phyloP scores from a whole-genome alignment of 1,284 basidiomycete genomes.

The Pseudozyma pruni region DNA sequence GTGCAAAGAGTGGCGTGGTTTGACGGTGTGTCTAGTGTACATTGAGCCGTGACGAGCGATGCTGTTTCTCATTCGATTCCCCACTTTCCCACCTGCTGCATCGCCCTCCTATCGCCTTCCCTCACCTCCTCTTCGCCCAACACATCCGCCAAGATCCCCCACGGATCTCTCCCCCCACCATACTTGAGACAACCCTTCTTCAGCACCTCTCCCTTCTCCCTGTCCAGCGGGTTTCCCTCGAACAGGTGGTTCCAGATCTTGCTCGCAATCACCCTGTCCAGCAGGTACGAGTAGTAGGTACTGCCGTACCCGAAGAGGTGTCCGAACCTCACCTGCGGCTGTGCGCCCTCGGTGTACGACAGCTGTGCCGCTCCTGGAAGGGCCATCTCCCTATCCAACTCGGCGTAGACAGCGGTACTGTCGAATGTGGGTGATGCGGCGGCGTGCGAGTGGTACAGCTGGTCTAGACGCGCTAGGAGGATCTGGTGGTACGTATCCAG shows the following conservation, averaged over 20 bases:
- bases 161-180: constrained; percentile 92
- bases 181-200: constrained; percentile 80
- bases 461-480: constrained; percentile 87
- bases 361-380: constrained; percentile 27
- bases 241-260: constrained; percentile 87
- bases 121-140: constrained; percentile 67
- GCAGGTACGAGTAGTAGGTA: constrained; percentile 96
- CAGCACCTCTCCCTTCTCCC: constrained; percentile 77
- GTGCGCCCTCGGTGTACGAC: constrained; percentile 24
- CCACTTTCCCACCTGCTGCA: constrained; percentile 81
- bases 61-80: constrained; percentile 31
- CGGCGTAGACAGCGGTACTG: constrained; percentile 74
- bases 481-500: constrained; percentile 91
- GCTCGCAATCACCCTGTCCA: constrained; percentile 93
- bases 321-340: constrained; percentile 91
- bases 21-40: too few species aligned
- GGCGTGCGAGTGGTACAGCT: constrained; percentile 82
- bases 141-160: constrained; percentile 86
- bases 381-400: constrained; percentile 39
- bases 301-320: constrained; percentile 96
- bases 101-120: constrained; percentile 76
- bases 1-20: too few species aligned
- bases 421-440: constrained; percentile 69
- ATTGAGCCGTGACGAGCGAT: not conserved
- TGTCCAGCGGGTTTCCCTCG: constrained; percentile 66